These are phyloP conservation scores for Aureobasidium sp. DNA, from an alignment of 2,329 filamentous ascomycete genomes.

Conservation along the genomic window DNA sequence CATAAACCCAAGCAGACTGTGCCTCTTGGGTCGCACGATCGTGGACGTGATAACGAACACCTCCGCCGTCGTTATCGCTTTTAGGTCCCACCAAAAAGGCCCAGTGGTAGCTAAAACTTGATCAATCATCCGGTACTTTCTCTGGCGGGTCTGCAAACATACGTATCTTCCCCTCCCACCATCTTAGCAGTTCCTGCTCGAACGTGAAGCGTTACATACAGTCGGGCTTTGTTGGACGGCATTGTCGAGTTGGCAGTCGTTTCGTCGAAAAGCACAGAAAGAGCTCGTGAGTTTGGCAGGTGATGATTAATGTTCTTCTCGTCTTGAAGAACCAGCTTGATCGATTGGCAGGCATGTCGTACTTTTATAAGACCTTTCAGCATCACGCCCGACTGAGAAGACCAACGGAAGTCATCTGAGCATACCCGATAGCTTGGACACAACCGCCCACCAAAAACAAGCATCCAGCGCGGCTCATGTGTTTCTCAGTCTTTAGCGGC, in stretches of 20 bases:
- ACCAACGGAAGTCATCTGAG: too few relatives aligned
- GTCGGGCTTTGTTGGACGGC: not conserved
- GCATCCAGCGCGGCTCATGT: too few relatives aligned
- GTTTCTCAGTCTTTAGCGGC: not conserved
- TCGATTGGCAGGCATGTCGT: not conserved
- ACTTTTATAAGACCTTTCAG: not conserved
- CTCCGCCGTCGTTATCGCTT: not conserved
- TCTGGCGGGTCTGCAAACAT: not conserved
- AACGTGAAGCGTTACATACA: not conserved
- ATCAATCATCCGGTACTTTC: not conserved
- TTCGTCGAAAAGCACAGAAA: too few relatives aligned
- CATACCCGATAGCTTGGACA: not conserved
- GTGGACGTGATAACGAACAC: not conserved
- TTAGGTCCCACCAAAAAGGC: not conserved
- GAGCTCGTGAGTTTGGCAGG: not conserved
- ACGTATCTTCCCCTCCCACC: not conserved
- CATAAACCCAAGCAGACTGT: not conserved
- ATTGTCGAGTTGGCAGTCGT: not conserved
- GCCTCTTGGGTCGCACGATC: not conserved
- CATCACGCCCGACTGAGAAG: too few relatives aligned
- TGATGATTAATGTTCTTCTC: not conserved
- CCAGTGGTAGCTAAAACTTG: not conserved
- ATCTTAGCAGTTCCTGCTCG: not conserved
- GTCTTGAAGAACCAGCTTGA: not conserved
- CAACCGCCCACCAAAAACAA: too few relatives aligned